Conservation (phyloP, 1,284 basidiomycete genomes). For the Cryptococcus sp. region DNA sequence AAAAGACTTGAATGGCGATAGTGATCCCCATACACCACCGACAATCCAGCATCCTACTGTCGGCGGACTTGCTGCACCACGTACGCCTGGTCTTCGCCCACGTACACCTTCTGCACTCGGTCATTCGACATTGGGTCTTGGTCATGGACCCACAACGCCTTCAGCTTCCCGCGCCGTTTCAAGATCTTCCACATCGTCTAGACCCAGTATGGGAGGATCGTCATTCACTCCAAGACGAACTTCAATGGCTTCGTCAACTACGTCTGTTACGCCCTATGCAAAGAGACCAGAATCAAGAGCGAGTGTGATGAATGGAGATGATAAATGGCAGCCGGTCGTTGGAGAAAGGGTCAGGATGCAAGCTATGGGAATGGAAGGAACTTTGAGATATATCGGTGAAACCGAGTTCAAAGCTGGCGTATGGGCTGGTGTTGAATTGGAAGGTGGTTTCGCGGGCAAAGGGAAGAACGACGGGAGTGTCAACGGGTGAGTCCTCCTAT, state of each 20-base stretch:
- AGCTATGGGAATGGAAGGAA: conserved; percentile 72
- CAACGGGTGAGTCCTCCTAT: conserved; percentile 61
- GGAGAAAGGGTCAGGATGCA: conserved; percentile 80
- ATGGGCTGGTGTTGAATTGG: conserved; percentile 89
- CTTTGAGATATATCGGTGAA: conserved; percentile 68
- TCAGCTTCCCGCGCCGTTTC: conserved; percentile 26
- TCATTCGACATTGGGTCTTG: conserved; percentile 7
- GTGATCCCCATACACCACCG: conserved; percentile 15
- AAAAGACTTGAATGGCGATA: conserved; percentile 15
- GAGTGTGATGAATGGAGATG: conserved; percentile 16
- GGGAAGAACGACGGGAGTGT: conserved; percentile 95
- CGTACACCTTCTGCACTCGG: conserved; percentile 22
- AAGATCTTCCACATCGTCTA: conserved; percentile 20
- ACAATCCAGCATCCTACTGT: conserved; percentile 14
- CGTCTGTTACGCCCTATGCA: conserved; percentile 29
- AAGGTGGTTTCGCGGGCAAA: conserved; percentile 76
- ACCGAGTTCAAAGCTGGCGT: conserved; percentile 79
- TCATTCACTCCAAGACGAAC: conserved; percentile 31
- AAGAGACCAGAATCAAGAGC: conserved; percentile 36
- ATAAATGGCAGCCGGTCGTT: conserved; percentile 44
- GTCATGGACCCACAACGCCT: conserved; percentile 24
- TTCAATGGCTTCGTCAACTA: conserved; percentile 32
- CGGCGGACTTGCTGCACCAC: conserved; percentile 11
- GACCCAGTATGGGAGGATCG: conserved; percentile 27
- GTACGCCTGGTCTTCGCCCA: conserved; percentile 30